Base-by-base conservation (phyloP, 768 basidiomycete species). In the Serpula lacrymans region DNA sequence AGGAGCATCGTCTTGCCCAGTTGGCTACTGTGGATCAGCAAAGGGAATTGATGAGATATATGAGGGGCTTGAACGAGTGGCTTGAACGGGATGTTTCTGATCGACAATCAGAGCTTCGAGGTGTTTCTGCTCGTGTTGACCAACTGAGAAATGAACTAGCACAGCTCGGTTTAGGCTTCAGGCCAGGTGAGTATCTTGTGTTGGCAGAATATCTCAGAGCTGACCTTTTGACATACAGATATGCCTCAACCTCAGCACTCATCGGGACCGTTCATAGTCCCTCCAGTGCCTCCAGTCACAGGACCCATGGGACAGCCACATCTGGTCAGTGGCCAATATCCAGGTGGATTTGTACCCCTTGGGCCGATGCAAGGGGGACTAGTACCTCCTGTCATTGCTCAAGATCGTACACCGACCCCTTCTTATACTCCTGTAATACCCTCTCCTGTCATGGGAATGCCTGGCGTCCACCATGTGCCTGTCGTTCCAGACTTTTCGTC, bases 1-100 rank as follows among this genome's bases (percentile, higher is more conserved):
- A 90, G 88, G 84, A 88, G 66, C 88, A 85, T 58, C 82, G 82
- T 3, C 60, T 77, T 5, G 84, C 84, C 1, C 84, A 87, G 57
- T 60, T 78, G 14, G 86, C 84, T 0, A 83, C 84, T 20, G 74
- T 88, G 11, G 82, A 85, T 34, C 86, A 90, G 52, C 86, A 87
- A 49, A 74, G 85, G 27, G 85, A 86, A 55, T 64, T 88, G 37
- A 87, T 87, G 77, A 68, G 83, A 38, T 90, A 92, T 49, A 82
- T 92, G 77, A 55, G 75, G 34, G 75, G 71, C 2, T 64, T 91
- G 23, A 92, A 91, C 47, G 74, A 77, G 24, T 92, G 89, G 89
- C 65, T 92, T 12, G 80, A 74, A 41, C 74, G 80, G 24, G 89
- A 92, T 57, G 86, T 88, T 0, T 71, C 74, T 33, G 86, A 89